phyloP scores from a whole-genome alignment of 2,329 filamentous ascomycete genomes.

The Chrysoporthe austroafricana region DNA sequence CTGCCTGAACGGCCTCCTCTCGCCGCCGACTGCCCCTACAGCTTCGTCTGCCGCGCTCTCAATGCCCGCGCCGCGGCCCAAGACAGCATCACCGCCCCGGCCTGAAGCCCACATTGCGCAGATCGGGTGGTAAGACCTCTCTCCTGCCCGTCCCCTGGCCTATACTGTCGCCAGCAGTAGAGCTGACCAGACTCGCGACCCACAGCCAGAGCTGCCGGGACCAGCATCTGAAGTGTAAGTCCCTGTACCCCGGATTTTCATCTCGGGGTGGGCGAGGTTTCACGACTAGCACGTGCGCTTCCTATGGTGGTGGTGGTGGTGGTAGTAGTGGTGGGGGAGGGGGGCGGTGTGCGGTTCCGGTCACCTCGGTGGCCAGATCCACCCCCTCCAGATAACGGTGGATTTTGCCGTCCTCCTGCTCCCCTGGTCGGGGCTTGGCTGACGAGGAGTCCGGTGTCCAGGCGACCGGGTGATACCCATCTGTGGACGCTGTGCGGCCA shows the following conservation, averaged over 20 bases:
- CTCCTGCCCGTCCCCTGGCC: background rate
- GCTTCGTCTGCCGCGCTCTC: background rate
- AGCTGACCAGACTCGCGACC: conserved; percentile 9
- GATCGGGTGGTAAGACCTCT: conserved; percentile 26
- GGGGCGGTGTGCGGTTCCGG: too few relatives aligned
- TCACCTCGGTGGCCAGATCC: conserved; percentile 4
- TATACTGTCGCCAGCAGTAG: background rate
- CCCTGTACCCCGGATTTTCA: conserved; percentile 1
- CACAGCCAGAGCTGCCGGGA: conserved; percentile 51
- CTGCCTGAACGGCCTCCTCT: background rate
- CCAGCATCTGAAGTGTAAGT: conserved; percentile 52
- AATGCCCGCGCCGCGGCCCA: conserved; percentile 22
- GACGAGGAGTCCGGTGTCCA: conserved; percentile 29
- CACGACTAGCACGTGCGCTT: background rate
- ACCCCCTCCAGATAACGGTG: background rate
- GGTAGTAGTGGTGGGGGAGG: too few relatives aligned
- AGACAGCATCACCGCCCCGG: conserved; percentile 13
- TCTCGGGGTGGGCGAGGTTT: background rate
- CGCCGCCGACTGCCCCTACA: background rate
- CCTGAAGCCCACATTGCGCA: conserved; percentile 24
- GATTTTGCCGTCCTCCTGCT: background rate
- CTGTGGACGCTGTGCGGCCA: conserved; percentile 39
- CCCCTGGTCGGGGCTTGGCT: conserved; percentile 12
- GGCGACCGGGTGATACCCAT: conserved; percentile 45
- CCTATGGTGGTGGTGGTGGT: background rate